Percentiles rank a stretch among this genome's conserved stretches.
These are phyloP conservation scores for Aspergillus costaricaensis DNA, from an alignment of 2,329 filamentous ascomycete species.

Conservation along the genomic window DNA sequence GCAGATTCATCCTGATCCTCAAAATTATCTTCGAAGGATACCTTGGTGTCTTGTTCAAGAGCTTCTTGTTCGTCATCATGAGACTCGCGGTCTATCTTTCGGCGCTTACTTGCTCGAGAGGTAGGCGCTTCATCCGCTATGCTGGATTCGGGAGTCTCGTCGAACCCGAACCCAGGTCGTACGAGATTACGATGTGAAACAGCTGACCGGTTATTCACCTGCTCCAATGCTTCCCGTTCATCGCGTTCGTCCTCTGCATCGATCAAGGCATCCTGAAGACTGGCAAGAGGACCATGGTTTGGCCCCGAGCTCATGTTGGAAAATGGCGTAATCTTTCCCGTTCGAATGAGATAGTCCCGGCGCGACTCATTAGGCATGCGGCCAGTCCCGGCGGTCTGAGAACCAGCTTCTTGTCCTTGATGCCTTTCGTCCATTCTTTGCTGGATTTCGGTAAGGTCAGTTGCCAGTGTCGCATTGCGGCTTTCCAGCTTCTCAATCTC, in stretches of 20 bases:
- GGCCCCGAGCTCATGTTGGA: slow-evolving; percentile 69
- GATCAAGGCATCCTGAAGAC: slow-evolving; percentile 73
- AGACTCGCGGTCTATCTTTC: slow-evolving; percentile 30
- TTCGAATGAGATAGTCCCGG: slow-evolving; percentile 88
- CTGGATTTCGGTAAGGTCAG: slow-evolving; percentile 78
- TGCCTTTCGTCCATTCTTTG: slow-evolving; percentile 76
- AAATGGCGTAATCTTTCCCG: slow-evolving; percentile 96
- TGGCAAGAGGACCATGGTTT: slow-evolving; percentile 62
- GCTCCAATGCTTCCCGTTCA: slow-evolving; percentile 52
- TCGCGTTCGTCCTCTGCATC: slow-evolving; percentile 75
- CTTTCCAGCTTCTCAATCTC: slow-evolving; percentile 67
- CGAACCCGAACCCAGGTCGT: slow-evolving; percentile 69
- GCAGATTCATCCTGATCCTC: slow-evolving; percentile 37
- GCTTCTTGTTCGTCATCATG: slow-evolving; percentile 10
- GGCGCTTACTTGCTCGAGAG: slow-evolving; percentile 35
- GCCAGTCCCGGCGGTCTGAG: slow-evolving; percentile 47
- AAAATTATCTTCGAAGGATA: slow-evolving; percentile 21
- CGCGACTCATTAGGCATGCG: slow-evolving; percentile 77
- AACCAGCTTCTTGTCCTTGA: slow-evolving; percentile 52
- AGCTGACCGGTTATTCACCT: slow-evolving; percentile 41
- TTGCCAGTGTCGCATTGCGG: slow-evolving; percentile 65
- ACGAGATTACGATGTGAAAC: slow-evolving; percentile 72
- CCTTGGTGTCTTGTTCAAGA: slow-evolving; percentile 10
- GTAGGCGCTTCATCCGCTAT: slow-evolving; percentile 26
- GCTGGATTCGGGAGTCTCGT: slow-evolving; percentile 39